A percentile compares a stretch with the other conserved stretches of the same genome.
These are phyloP conservation scores for Nemania diffusa DNA, from an alignment of 2,329 filamentous ascomycete genomes.

Conservation along the genomic window DNA sequence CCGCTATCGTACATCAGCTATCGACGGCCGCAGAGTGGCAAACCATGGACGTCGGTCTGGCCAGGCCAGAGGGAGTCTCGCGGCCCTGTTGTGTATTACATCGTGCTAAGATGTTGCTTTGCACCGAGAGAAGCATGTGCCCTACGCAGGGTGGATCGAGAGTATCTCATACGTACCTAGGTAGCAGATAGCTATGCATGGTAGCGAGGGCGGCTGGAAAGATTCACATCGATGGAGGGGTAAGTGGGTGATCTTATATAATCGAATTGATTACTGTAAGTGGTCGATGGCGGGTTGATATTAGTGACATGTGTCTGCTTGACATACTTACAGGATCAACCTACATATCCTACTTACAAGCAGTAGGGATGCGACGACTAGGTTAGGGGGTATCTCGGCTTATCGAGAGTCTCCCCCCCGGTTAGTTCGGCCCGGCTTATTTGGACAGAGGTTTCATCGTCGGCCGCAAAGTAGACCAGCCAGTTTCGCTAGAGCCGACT, in stretches of 20 bases:
- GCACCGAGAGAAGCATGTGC: not conserved
- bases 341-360: no score
- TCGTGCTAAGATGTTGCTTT: not conserved
- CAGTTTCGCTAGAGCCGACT: not conserved
- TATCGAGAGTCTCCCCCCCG: conserved; percentile 13
- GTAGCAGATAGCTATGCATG: not conserved
- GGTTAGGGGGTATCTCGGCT: conserved; percentile 16
- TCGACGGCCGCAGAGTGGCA: not conserved
- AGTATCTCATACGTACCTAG: not conserved
- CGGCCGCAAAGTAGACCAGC: not conserved
- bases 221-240: conserved; percentile 16
- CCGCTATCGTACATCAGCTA: conserved; percentile 21
- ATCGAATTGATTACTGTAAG: conserved; percentile 35
- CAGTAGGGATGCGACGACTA: not conserved
- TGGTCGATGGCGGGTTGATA: not conserved
- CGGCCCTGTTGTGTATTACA: not conserved
- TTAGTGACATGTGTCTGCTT: conserved; percentile 11
- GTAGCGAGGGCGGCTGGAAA: conserved; percentile 5
- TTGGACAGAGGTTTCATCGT: conserved; percentile 9
- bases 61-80: conserved; percentile 4
- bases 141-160: not conserved
- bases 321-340: no score
- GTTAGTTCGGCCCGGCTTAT: conserved; percentile 37
- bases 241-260: conserved; percentile 33
- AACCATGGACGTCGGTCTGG: not conserved